A percentile compares a stretch with the other conserved stretches of the same genome.
Evolutionary conservation across 345 rosid species (phyloP).

Genomic region (Citrus glauca): DNA sequence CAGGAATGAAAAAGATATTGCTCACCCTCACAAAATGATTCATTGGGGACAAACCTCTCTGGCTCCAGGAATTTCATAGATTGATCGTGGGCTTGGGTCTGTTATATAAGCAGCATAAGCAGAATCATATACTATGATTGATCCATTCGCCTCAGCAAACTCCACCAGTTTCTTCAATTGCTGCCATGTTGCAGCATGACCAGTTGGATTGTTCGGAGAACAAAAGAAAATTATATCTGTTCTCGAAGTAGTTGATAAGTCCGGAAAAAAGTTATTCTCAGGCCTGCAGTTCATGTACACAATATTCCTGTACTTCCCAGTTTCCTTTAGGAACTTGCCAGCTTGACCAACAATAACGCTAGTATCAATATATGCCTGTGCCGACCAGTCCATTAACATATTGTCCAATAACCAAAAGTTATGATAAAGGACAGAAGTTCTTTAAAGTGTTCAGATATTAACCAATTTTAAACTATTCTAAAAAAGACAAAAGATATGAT

Average conservation of each 20-base stretch:
- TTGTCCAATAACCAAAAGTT: neutral
- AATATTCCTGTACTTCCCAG: slow-evolving; percentile 53
- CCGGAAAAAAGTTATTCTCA: slow-evolving; percentile 66
- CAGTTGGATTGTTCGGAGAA: slow-evolving; percentile 94
- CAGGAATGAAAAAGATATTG: neutral
- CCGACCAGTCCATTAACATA: slow-evolving; percentile 5
- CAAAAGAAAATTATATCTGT: slow-evolving; percentile 89
- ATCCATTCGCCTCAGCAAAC: slow-evolving; percentile 76
- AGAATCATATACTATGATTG: slow-evolving; percentile 66
- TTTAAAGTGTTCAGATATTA: neutral
- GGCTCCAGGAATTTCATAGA: slow-evolving; percentile 91
- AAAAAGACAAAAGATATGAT: neutral
- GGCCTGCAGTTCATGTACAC: slow-evolving; percentile 64
- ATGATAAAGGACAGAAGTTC: neutral
- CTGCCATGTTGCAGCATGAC: slow-evolving; percentile 55
- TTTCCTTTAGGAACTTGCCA: slow-evolving; percentile 46
- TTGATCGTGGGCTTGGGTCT: slow-evolving; percentile 67
- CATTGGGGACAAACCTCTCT: slow-evolving; percentile 47
- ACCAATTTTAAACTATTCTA: neutral
- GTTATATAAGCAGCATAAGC: slow-evolving; percentile 73
- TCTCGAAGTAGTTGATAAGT: slow-evolving; percentile 42
- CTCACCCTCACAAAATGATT: neutral
- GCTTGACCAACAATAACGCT: slow-evolving; percentile 78
- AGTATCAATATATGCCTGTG: slow-evolving; percentile 73
- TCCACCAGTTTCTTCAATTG: slow-evolving; percentile 60